phyloP scores from a whole-genome alignment of 768 basidiomycete genomes.

The Panellus pusillus region DNA sequence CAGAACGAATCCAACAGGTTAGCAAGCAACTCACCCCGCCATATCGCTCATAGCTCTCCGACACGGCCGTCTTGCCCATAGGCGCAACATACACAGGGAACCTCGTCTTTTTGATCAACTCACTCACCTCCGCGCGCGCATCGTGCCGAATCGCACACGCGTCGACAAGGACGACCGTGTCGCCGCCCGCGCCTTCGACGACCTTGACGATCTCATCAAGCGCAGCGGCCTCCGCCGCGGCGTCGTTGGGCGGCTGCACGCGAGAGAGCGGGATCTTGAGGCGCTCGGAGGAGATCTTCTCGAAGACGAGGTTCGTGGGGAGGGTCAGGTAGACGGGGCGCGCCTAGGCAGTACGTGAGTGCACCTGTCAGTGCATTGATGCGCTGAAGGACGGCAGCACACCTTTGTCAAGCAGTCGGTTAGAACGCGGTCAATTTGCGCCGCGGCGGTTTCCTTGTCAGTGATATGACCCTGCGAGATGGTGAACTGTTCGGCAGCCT shows the following conservation, averaged over 20 bases:
- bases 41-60: slow-evolving; percentile 71
- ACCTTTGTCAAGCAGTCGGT: slow-evolving; percentile 59
- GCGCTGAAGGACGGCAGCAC: no score
- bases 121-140: slow-evolving; percentile 58
- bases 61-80: slow-evolving; percentile 81
- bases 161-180: slow-evolving; percentile 77
- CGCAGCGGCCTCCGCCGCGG: slow-evolving; percentile 63
- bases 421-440: slow-evolving; percentile 78
- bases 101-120: slow-evolving; percentile 61
- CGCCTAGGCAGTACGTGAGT: slow-evolving; percentile 30
- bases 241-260: slow-evolving; percentile 52
- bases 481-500: slow-evolving; percentile 76
- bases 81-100: slow-evolving; percentile 76
- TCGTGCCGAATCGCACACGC: slow-evolving; percentile 78
- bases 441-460: slow-evolving; percentile 52
- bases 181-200: slow-evolving; percentile 62
- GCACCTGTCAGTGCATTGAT: no score
- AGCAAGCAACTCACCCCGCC: slow-evolving; percentile 62
- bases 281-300: slow-evolving; percentile 63
- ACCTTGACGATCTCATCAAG: slow-evolving; percentile 69
- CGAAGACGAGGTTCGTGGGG: slow-evolving; percentile 78
- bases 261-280: slow-evolving; percentile 60
- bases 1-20: neutral
- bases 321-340: slow-evolving; percentile 87
- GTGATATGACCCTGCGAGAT: slow-evolving; percentile 62